phyloP scores from a whole-genome alignment of 352 stramenopile genomes.

The Globisporangium alternatum region DNA sequence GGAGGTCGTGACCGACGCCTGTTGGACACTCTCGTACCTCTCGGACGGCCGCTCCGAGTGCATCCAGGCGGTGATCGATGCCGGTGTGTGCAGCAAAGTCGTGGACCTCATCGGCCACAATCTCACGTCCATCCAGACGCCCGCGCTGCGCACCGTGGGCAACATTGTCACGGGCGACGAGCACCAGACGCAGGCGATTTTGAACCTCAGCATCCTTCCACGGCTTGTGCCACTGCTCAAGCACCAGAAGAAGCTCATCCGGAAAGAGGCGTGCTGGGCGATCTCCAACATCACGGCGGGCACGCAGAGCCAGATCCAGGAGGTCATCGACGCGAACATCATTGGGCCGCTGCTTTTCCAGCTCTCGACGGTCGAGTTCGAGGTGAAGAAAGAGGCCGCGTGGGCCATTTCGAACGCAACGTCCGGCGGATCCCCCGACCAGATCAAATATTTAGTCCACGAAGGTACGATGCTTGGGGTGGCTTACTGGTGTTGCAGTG shows the following conservation, averaged over 20 bases:
- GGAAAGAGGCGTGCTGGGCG: conserved; percentile 83
- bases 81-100: conserved; percentile 91
- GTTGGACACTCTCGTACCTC: conserved; percentile 98
- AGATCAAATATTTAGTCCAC: conserved; percentile 97
- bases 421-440: conserved; percentile 75
- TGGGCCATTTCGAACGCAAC: conserved; percentile 57
- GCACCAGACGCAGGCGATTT: conserved; percentile 63
- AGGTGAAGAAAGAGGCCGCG: conserved; percentile 34
- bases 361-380: conserved; percentile 61
- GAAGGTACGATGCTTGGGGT: conserved; percentile 54
- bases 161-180: conserved; percentile 99
- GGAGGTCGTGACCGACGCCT: conserved; percentile 99
- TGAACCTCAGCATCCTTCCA: conserved; percentile 53
- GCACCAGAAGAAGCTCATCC: conserved; percentile 76
- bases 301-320: conserved; percentile 67
- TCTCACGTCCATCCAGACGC: conserved; percentile 93
- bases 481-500: not conserved
- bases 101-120: conserved; percentile 95
- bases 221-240: conserved; percentile 65
- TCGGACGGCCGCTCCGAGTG: conserved; percentile 97
- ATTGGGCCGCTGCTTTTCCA: conserved; percentile 67
- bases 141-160: conserved; percentile 93
- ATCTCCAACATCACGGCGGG: conserved; percentile 83
- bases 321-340: conserved; percentile 75
- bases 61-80: conserved; percentile 97